Base-by-base conservation (phyloP, 1,284 basidiomycete species). In the Sporisorium sorghi region DNA sequence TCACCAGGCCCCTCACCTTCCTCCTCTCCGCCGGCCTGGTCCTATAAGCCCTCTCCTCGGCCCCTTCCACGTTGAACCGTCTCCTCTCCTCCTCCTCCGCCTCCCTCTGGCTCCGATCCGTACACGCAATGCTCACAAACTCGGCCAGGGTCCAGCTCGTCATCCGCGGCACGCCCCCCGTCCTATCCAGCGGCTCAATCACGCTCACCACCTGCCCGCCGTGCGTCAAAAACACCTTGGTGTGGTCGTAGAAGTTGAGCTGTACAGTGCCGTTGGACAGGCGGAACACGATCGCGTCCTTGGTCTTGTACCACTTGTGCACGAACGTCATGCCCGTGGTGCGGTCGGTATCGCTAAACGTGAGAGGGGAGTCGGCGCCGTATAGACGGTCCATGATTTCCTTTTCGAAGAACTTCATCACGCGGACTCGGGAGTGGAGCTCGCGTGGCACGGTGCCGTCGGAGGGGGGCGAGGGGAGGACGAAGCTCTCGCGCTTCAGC, bases 211-310 rank as follows among this genome's bases (percentile, higher is more conserved):
- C 86, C 23, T 91, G 87, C 1, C 92, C 95, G 33, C 91, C 87
- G 2, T 90, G 89, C 8, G 93, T 93, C 56, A 98, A 87, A 67
- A 99, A 91, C 61, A 98, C 86, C 85, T 99, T 99, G 40, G 92
- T 92, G 87, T 99, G 96, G 86, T 99, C 96, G 86, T 93, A 93
- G 85, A 97, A 98, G 87, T 98, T 99, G 89, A 98, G 96, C 93
- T 97, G 95, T 7, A 98, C 86, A 47, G 93, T 90, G 77, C 94
- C 94, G 83, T 97, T 94, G 85, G 92, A 94, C 83, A 99, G 87
- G 86, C 94, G 92, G 88, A 99, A 99, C 33, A 98, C 91, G 72
- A 98, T 96, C 50, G 97, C 93, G 79, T 95, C 91, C 86, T 95
- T 95, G 91, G 95, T 95, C 66, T 96, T 88, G 76, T 97, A 89